phyloP scores from a whole-genome alignment of 208 protist genomes.

The Leishmania braziliensis region DNA sequence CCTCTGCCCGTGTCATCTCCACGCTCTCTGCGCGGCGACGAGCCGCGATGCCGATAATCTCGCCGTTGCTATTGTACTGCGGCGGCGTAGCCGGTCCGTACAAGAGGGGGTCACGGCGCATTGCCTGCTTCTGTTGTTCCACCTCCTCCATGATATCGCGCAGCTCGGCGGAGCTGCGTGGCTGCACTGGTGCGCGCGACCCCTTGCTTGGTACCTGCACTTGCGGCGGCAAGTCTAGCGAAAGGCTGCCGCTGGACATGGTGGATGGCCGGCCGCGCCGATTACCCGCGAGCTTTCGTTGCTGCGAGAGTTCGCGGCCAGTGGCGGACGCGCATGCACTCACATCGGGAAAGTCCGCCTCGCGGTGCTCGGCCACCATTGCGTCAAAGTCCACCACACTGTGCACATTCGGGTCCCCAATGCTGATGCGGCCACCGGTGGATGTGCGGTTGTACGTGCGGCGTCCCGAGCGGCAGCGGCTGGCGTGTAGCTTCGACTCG shows the following conservation, averaged over 20 bases:
- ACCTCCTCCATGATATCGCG: conserved; percentile 44
- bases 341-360: conserved; percentile 64
- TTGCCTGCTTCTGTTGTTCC: conserved; percentile 17
- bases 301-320: conserved; percentile 11
- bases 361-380: conserved; percentile 62
- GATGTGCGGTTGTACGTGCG: conserved; percentile 68
- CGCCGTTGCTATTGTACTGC: conserved; percentile 53
- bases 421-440: conserved; percentile 71
- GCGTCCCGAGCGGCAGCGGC: conserved; percentile 35
- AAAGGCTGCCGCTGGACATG: conserved; percentile 48
- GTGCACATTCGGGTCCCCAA: conserved; percentile 53
- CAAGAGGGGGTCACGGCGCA: conserved; percentile 17
- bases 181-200: conserved; percentile 33
- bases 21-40: conserved; percentile 64
- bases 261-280: conserved; percentile 19
- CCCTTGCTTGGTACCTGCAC: conserved; percentile 47
- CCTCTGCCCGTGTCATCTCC: conserved; percentile 37
- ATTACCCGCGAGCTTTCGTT: conserved; percentile 8
- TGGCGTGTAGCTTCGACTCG: conserved; percentile 21
- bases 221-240: conserved; percentile 63
- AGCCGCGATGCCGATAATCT: conserved; percentile 80
- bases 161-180: conserved; percentile 56
- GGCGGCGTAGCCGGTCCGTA: conserved; percentile 22
- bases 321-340: conserved; percentile 18
- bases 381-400: conserved; percentile 60